Evolutionary conservation across 306 rosid genomes (phyloP), one percentile per base, ranked within the genome.

Genomic region (Casuarina glauca): DNA sequence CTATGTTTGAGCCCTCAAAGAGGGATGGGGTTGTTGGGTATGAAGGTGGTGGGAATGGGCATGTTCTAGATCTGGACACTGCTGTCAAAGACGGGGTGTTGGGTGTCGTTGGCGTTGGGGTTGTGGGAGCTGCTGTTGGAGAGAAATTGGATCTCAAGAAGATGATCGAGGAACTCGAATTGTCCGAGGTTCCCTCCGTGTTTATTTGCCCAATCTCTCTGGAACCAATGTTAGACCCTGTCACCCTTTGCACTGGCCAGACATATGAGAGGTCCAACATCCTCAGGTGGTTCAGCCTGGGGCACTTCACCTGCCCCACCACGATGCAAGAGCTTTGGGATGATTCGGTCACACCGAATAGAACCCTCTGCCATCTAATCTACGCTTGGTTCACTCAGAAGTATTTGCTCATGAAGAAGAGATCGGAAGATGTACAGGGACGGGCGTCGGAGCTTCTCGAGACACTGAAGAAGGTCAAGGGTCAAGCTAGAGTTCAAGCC

Each of bases 241-340:
- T 91, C 46, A 91, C 96, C 9, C 96, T 89, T 17, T 91, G 96
- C 83, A 89, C 96, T 0, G 96, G 96, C 71, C 96, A 90, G 81
- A 90, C 96, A 70, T 90, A 90, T 69, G 96, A 90, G 86, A 76
- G 87, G 84, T 86, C 87, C 87, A 91, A 91, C 79, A 91, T 91
- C 85, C 91, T 87, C 73, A 91, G 84, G 78, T 91, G 96, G 96
- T 87, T 89, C 88, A 83, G 52, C 81, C 32, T 91, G 74, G 96
- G 93, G 61, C 96, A 89, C 81, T 75, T 82, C 15, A 89, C 93
- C 4, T 91, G 96, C 82, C 96, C 96, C 54, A 91, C 96, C 1
- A 91, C 96, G 35, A 89, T 91, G 96, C 96, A 91, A 48, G 96
- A 89, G 90, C 96, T 91, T 49, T 91, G 96, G 96, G 90, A 91